Evolutionary conservation across 805 yeast species (phyloP).

Genomic region (Phaffomyces opuntiae): DNA sequence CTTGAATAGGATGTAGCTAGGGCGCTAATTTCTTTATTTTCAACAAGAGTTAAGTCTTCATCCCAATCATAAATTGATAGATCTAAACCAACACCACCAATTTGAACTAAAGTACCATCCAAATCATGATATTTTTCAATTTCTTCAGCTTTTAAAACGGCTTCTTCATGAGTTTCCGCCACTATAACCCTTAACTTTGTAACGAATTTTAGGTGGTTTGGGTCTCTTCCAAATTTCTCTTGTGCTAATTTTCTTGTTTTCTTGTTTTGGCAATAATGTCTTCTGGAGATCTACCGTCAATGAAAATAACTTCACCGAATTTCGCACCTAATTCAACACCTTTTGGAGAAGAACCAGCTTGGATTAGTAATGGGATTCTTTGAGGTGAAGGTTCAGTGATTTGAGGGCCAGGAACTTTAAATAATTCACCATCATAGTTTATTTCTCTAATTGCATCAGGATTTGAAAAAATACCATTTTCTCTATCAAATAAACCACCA

Average conservation of each 20-base stretch:
- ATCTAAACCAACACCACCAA: conserved; percentile 41
- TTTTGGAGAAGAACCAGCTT: conserved; percentile 43
- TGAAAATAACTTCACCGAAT: conserved; percentile 36
- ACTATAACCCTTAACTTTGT: too few relatives aligned
- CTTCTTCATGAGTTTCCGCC: too few relatives aligned
- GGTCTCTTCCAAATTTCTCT: conserved; percentile 32
- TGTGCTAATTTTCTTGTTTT: conserved; percentile 29
- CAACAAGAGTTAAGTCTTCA: conserved; percentile 31
- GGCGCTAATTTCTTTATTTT: conserved; percentile 26
- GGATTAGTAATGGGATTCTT: conserved; percentile 37
- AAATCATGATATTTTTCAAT: too few relatives aligned
- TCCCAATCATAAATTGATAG: conserved; percentile 38
- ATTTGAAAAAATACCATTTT: conserved; percentile 29
- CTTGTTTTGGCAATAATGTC: conserved; percentile 25
- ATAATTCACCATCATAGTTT: conserved; percentile 34
- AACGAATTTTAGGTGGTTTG: too few relatives aligned
- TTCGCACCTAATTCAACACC: too few relatives aligned
- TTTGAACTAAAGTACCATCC: conserved; percentile 34
- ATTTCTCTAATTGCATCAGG: conserved; percentile 35
- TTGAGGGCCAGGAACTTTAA: conserved; percentile 32
- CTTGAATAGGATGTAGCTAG: too few relatives aligned
- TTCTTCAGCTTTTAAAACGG: too few relatives aligned
- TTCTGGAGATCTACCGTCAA: conserved; percentile 29
- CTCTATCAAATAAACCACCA: conserved; percentile 25
- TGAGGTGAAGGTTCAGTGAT: conserved; percentile 39